phyloP scores from a whole-genome alignment of 2,329 filamentous ascomycete species.

The Penicillium sp. region DNA sequence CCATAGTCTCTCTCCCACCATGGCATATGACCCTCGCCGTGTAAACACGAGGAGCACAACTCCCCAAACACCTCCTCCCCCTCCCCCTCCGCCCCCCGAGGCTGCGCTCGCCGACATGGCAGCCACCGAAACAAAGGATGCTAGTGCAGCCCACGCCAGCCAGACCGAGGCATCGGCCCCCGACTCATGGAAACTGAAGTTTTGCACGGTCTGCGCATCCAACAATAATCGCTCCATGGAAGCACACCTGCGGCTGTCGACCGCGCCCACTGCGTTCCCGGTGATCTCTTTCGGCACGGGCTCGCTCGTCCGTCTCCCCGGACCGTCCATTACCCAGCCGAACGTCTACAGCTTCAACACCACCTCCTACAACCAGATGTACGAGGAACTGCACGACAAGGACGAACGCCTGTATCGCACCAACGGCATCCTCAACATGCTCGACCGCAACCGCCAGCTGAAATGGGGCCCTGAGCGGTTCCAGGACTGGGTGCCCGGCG shows the following conservation, averaged over 20 bases:
- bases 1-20: conserved; percentile 28
- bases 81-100: conserved; percentile 48
- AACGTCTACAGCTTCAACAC: conserved; percentile 99
- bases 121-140: conserved; percentile 28
- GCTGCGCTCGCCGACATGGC: conserved; percentile 6
- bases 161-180: conserved; percentile 34
- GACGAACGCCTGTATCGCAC: conserved; percentile 83
- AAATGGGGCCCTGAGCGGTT: conserved; percentile 96
- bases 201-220: conserved; percentile 98
- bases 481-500: conserved; percentile 93
- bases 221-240: conserved; percentile 99
- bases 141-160: too few relatives aligned
- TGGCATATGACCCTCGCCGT: conserved; percentile 54
- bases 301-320: conserved; percentile 87
- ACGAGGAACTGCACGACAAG: conserved; percentile 81
- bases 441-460: conserved; percentile 83
- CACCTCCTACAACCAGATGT: conserved; percentile 92
- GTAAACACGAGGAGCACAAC: conserved; percentile 47
- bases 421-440: conserved; percentile 94
- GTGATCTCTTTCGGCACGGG: conserved; percentile 98
- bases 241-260: conserved; percentile 88
- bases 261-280: conserved; percentile 80
- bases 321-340: conserved; percentile 84
- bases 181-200: conserved; percentile 80
- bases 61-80: conserved; percentile 45